phyloP scores from a whole-genome alignment of 805 yeast species.

The Metschnikowia sp. region DNA sequence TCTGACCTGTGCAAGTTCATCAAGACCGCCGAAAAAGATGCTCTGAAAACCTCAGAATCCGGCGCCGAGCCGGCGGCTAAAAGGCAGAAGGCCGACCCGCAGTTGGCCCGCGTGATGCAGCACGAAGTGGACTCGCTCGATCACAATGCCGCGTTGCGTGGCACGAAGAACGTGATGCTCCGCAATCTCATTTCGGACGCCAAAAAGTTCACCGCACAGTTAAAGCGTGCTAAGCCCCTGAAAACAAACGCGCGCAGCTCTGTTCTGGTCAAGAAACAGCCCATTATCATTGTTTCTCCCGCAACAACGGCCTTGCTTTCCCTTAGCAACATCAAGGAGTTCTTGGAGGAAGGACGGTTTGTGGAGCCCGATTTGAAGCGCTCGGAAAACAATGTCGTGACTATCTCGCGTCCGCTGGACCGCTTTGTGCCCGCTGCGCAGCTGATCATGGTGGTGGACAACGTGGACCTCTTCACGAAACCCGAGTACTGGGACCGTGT shows the following conservation, averaged over 20 bases:
- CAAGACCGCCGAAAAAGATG: slow-evolving; percentile 20
- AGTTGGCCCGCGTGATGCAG: slow-evolving; percentile 42
- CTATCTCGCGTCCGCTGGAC: slow-evolving; percentile 54
- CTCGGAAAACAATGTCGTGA: slow-evolving; percentile 39
- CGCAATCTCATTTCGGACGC: slow-evolving; percentile 69
- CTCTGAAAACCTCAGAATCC: background rate
- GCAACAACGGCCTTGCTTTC: slow-evolving; percentile 42
- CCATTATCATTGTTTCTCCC: slow-evolving; percentile 43
- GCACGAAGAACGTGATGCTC: slow-evolving; percentile 63
- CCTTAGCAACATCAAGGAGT: slow-evolving; percentile 38
- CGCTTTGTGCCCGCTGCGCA: slow-evolving; percentile 49
- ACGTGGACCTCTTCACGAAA: slow-evolving; percentile 75
- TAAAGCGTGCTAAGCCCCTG: slow-evolving; percentile 32
- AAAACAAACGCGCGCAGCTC: slow-evolving; percentile 5
- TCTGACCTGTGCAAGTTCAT: slow-evolving; percentile 57
- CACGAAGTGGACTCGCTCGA: slow-evolving; percentile 53
- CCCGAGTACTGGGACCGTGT: slow-evolving; percentile 99
- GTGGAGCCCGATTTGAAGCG: slow-evolving; percentile 47
- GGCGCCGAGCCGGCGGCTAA: slow-evolving; percentile 8
- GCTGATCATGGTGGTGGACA: slow-evolving; percentile 78
- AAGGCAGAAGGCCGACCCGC: slow-evolving; percentile 40
- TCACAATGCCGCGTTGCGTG: slow-evolving; percentile 62
- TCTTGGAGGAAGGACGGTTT: slow-evolving; percentile 67
- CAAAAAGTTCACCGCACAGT: slow-evolving; percentile 50
- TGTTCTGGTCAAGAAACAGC: slow-evolving; percentile 31